Percentiles rank a stretch among this genome's conserved stretches.
These are phyloP conservation scores for Microdochium bolleyi DNA, from an alignment of 2,329 filamentous ascomycete species.

Conservation along the genomic window DNA sequence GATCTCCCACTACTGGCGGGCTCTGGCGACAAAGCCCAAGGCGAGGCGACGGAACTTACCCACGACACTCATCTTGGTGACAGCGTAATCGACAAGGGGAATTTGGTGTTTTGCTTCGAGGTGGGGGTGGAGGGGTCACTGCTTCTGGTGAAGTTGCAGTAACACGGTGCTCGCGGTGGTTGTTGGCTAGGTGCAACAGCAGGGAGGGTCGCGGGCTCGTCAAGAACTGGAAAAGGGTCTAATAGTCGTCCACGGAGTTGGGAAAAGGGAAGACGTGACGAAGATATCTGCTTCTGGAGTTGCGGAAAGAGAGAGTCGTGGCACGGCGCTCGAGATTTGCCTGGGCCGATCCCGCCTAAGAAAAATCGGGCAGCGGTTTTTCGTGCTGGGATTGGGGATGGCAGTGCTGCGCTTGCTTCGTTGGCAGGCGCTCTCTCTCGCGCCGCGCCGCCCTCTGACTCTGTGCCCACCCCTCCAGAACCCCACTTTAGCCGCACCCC, in stretches of 20 bases:
- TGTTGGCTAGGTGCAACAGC: not conserved
- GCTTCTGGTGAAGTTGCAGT: not conserved
- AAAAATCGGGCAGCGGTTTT: not conserved
- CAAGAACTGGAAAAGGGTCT: not conserved
- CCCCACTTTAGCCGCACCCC: not conserved
- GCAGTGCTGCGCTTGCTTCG: not conserved
- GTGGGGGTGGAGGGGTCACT: not conserved
- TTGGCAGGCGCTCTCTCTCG: not conserved
- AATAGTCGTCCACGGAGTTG: not conserved
- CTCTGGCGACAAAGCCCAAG: constrained; percentile 1
- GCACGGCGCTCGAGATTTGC: not conserved
- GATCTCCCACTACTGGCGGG: constrained; percentile 1
- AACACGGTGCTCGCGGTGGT: not conserved
- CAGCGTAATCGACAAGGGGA: constrained; percentile 11
- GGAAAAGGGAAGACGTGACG: too few relatives aligned
- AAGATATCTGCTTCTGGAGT: too few relatives aligned
- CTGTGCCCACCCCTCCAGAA: not conserved
- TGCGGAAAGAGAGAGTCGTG: not conserved
- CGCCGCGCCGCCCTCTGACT: not conserved
- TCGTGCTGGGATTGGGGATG: not conserved
- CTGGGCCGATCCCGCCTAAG: not conserved
- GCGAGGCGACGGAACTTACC: constrained; percentile 28
- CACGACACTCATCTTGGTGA: constrained; percentile 45
- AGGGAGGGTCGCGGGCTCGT: not conserved
- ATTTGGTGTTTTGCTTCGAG: not conserved